Conservation (phyloP, 257 asterid genomes). For the Solanum medicagineum region DNA sequence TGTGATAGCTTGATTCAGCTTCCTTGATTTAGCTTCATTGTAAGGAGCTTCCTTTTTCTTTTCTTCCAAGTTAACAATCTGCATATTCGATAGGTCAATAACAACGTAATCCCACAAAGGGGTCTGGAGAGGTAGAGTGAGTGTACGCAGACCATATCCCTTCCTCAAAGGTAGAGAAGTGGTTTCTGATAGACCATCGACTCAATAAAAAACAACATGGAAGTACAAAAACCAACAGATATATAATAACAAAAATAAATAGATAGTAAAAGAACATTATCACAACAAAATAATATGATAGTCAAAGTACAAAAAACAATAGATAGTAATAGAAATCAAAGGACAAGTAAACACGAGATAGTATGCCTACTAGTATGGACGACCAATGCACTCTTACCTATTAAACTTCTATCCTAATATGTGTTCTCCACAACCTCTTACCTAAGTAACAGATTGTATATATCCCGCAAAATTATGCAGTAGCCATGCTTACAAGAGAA, state of each 20-base stretch:
- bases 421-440: neutral
- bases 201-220: neutral
- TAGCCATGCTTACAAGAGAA: neutral
- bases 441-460: neutral
- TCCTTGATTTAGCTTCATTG: constrained; percentile 5
- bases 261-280: neutral
- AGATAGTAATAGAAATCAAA: neutral
- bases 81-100: neutral
- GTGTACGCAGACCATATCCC: neutral
- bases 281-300: neutral
- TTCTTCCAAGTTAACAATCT: constrained; percentile 57
- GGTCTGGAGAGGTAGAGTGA: neutral
- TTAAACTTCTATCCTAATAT: neutral
- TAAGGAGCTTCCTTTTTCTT: constrained; percentile 23
- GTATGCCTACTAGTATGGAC: neutral
- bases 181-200: neutral
- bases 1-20: constrained; percentile 11
- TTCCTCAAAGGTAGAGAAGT: neutral
- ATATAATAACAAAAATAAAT: neutral
- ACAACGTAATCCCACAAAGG: neutral
- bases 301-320: neutral
- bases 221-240: neutral
- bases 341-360: neutral
- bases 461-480: neutral
- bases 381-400: neutral